These are phyloP conservation scores for Uronychia binucleata DNA, from an alignment of 73 alveolate species.

Conservation along the genomic window DNA sequence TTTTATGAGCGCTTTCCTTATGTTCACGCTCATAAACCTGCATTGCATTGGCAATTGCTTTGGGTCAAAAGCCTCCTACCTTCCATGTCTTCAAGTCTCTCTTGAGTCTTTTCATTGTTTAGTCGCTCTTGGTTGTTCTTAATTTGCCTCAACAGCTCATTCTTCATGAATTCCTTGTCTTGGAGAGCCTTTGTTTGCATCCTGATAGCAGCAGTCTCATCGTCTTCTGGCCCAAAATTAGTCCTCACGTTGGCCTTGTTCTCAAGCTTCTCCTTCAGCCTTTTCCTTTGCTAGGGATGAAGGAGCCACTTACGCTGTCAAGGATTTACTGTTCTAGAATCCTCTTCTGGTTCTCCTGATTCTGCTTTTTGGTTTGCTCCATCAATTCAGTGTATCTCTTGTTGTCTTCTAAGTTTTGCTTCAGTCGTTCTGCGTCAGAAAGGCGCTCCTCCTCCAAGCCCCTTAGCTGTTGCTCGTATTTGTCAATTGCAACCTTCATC, in stretches of 20 bases:
- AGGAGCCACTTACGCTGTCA: background rate
- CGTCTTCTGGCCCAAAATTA: constrained; percentile 39
- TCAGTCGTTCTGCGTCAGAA: constrained; percentile 10
- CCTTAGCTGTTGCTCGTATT: constrained; percentile 37
- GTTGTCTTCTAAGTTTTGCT: constrained; percentile 12
- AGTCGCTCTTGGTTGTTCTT: constrained; percentile 3
- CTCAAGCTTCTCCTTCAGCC: constrained; percentile 10
- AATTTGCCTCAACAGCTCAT: constrained; percentile 11
- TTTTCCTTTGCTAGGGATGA: background rate
- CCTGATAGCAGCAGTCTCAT: background rate
- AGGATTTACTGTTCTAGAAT: constrained; percentile 11
- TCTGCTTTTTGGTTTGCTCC: constrained; percentile 19
- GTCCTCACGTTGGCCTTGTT: constrained; percentile 19
- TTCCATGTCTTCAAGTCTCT: constrained; percentile 35
- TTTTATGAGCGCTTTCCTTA: too few relatives aligned
- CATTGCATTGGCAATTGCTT: constrained; percentile 6
- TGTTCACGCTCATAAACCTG: constrained; percentile 9
- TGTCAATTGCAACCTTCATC: constrained; percentile 59
- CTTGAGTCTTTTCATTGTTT: constrained; percentile 9
- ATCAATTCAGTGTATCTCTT: constrained; percentile 10
- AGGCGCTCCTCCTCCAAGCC: constrained; percentile 16
- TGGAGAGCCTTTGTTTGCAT: background rate
- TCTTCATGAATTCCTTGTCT: constrained; percentile 2
- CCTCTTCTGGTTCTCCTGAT: constrained; percentile 7
- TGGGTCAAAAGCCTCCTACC: background rate